These are phyloP conservation scores for Stylosanthes scabra DNA, from an alignment of 331 rosid species.

Conservation along the genomic window DNA sequence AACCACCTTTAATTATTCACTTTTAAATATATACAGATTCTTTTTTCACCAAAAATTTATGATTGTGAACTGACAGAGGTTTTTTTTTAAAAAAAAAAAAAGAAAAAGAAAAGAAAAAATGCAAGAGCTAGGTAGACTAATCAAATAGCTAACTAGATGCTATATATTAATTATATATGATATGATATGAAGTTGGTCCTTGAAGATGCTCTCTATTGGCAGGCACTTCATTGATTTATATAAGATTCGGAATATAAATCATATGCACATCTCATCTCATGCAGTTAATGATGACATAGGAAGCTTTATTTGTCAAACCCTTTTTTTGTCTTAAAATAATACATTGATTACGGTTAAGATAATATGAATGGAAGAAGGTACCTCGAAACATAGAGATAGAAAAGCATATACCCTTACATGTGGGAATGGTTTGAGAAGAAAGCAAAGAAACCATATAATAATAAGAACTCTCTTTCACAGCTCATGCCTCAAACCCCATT, in stretches of 20 bases:
- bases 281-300: constrained; percentile 26
- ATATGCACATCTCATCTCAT: not conserved
- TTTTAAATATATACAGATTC: no score
- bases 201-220: constrained; percentile 35
- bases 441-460: constrained; percentile 57
- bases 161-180: not conserved
- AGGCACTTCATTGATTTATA: constrained; percentile 24
- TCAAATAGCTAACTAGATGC: no score
- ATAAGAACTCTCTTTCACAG: constrained; percentile 48
- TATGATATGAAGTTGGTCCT: constrained; percentile 2
- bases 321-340: not conserved
- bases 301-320: constrained; percentile 22
- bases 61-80: no score
- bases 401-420: constrained; percentile 80
- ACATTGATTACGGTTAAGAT: constrained; percentile 25
- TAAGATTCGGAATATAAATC: not conserved
- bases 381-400: constrained; percentile 38
- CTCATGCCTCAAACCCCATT: constrained; percentile 51
- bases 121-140: constrained; percentile 10
- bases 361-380: constrained; percentile 37
- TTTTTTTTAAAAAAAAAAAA: no score
- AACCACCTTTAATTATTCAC: no score
- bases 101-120: no score
- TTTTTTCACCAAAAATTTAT: no score
- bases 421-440: constrained; percentile 82